Evolutionary conservation across 1,284 basidiomycete genomes (phyloP).

Genomic region (Moesziomyces sp.): DNA sequence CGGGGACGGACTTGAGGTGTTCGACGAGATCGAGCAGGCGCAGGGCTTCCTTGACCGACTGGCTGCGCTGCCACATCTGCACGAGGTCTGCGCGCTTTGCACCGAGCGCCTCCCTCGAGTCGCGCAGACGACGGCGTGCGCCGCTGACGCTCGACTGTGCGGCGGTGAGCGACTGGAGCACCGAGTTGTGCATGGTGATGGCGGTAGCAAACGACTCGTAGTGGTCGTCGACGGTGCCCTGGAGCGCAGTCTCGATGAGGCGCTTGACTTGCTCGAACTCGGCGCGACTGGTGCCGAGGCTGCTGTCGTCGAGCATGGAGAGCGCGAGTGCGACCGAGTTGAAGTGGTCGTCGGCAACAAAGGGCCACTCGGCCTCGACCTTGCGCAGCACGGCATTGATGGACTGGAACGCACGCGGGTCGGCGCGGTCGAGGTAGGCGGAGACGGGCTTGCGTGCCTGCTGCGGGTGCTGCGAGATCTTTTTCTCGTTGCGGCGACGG

Average conservation of each 20-base stretch:
- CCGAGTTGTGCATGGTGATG: constrained; percentile 65
- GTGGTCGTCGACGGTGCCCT: constrained; percentile 66
- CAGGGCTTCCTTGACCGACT: constrained; percentile 64
- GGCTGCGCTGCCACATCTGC: constrained; percentile 66
- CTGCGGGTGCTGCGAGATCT: constrained; percentile 49
- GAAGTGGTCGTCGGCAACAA: constrained; percentile 63
- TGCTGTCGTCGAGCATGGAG: constrained; percentile 61
- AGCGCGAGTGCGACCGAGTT: constrained; percentile 62
- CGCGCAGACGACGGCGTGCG: constrained; percentile 52
- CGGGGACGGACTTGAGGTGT: constrained; percentile 88
- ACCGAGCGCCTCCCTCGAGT: constrained; percentile 64
- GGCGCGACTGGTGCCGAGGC: constrained; percentile 51
- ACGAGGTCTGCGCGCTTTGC: constrained; percentile 64
- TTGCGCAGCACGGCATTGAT: constrained; percentile 66
- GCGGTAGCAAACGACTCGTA: constrained; percentile 67
- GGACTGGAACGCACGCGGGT: constrained; percentile 54
- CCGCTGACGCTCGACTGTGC: constrained; percentile 58
- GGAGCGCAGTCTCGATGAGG: constrained; percentile 59
- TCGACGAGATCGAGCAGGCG: constrained; percentile 61
- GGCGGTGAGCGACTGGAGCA: constrained; percentile 49
- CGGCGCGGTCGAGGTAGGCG: constrained; percentile 48
- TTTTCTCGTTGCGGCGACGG: constrained; percentile 47
- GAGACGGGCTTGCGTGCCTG: constrained; percentile 36
- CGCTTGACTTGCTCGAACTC: constrained; percentile 60
- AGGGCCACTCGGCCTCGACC: constrained; percentile 64